Conservation (phyloP, 2,329 filamentous ascomycete species). For the Hortaea sp. region DNA sequence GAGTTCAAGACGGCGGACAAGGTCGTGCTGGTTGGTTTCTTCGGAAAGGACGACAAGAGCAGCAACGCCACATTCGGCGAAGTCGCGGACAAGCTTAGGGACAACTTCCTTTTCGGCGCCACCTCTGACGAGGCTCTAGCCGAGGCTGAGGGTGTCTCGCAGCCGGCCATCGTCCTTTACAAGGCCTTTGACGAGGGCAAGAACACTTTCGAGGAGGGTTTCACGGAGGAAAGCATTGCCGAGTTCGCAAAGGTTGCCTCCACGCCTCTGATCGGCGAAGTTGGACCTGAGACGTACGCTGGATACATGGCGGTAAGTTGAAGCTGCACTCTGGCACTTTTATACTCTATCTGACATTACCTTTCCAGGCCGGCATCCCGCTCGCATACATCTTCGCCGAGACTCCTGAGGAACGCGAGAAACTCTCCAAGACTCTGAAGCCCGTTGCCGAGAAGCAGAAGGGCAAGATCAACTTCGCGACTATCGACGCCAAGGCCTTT, state of each 20-base stretch:
- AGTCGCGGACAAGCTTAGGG: slow-evolving; percentile 65
- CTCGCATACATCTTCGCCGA: slow-evolving; percentile 97
- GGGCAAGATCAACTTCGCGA: slow-evolving; percentile 93
- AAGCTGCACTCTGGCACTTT: neutral
- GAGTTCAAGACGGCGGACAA: slow-evolving; percentile 98
- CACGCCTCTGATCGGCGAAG: slow-evolving; percentile 86
- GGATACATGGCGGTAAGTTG: slow-evolving; percentile 70
- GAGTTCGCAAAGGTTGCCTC: slow-evolving; percentile 75
- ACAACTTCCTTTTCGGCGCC: slow-evolving; percentile 86
- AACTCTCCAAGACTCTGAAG: slow-evolving; percentile 68
- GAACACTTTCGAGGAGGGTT: slow-evolving; percentile 69
- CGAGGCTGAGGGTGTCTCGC: slow-evolving; percentile 79
- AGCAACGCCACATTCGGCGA: slow-evolving; percentile 78
- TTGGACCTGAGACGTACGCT: slow-evolving; percentile 93
- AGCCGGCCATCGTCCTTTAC: slow-evolving; percentile 85
- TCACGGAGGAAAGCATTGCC: slow-evolving; percentile 69
- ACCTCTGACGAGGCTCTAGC: slow-evolving; percentile 75
- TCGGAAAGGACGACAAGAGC: slow-evolving; percentile 67
- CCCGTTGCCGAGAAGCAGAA: slow-evolving; percentile 83
- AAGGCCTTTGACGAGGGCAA: slow-evolving; percentile 98
- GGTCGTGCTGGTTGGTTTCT: slow-evolving; percentile 85
- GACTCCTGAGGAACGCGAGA: slow-evolving; percentile 76
- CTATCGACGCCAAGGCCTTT: slow-evolving; percentile 88
- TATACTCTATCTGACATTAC: neutral
- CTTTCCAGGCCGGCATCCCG: slow-evolving; percentile 63